Evolutionary conservation across 345 rosid species (phyloP).

Genomic region (Mangifera indica): DNA sequence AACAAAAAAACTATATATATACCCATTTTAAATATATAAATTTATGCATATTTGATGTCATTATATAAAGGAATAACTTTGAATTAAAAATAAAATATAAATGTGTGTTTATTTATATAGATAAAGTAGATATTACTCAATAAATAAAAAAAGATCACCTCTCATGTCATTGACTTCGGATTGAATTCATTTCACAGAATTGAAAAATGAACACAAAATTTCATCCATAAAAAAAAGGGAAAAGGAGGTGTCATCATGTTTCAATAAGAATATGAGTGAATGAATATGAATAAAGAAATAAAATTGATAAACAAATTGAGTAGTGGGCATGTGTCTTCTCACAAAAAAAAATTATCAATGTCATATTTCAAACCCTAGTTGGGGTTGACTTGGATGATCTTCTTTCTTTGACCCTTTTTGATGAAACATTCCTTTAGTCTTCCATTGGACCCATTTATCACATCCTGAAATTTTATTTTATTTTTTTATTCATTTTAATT

Average conservation of each 20-base stretch:
- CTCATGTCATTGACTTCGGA: conserved; percentile 29
- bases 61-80: no score
- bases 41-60: no score
- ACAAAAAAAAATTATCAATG: conserved; percentile 10
- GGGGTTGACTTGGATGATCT: conserved; percentile 45
- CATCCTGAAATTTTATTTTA: no score
- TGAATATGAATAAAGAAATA: no score
- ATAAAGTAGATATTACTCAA: no score
- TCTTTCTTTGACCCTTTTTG: conserved; percentile 36
- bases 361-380: conserved; percentile 20
- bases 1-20: no score
- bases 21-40: no score
- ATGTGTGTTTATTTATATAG: no score
- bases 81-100: no score
- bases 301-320: conserved; percentile 14
- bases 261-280: conserved; percentile 21
- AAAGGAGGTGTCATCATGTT: background rate
- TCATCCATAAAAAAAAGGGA: background rate
- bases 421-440: conserved; percentile 41
- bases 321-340: conserved; percentile 27
- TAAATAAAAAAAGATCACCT: background rate
- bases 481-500: conserved; percentile 12
- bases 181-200: conserved; percentile 10
- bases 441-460: conserved; percentile 29
- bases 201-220: conserved; percentile 18